Evolutionary conservation across 2,329 filamentous ascomycete species (phyloP).

Genomic region (Fusarium caatingaense): DNA sequence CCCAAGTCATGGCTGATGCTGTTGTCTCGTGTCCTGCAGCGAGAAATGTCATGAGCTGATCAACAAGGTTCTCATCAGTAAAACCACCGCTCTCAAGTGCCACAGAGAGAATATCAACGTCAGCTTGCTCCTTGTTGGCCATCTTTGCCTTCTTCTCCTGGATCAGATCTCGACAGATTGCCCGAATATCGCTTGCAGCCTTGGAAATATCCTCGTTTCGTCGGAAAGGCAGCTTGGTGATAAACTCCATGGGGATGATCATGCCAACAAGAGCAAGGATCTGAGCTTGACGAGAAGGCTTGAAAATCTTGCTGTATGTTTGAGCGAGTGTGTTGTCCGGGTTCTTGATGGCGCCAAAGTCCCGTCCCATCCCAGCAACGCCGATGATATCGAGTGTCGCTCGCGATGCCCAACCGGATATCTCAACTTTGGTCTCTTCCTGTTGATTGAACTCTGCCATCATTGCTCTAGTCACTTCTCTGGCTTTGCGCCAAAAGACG

Average conservation of each 20-base stretch:
- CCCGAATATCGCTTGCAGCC: slow-evolving; percentile 70
- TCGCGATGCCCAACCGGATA: slow-evolving; percentile 72
- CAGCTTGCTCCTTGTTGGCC: slow-evolving; percentile 60
- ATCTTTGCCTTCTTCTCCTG: slow-evolving; percentile 71
- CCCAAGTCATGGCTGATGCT: slow-evolving; percentile 80
- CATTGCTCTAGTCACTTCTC: slow-evolving; percentile 74
- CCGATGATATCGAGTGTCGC: slow-evolving; percentile 82
- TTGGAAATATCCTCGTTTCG: slow-evolving; percentile 73
- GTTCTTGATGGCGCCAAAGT: slow-evolving; percentile 74
- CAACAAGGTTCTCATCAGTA: slow-evolving; percentile 81
- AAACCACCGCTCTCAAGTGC: slow-evolving; percentile 82
- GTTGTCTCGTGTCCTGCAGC: slow-evolving; percentile 87
- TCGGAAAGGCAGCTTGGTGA: slow-evolving; percentile 73
- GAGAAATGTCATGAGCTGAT: slow-evolving; percentile 92
- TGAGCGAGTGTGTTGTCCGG: slow-evolving; percentile 68
- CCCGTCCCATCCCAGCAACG: slow-evolving; percentile 74
- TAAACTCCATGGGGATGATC: slow-evolving; percentile 72
- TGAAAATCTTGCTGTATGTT: slow-evolving; percentile 68
- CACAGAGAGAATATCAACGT: slow-evolving; percentile 82
- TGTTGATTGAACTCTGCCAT: slow-evolving; percentile 51
- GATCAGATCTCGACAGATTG: slow-evolving; percentile 76
- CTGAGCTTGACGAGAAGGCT: slow-evolving; percentile 62
- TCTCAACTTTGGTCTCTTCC: slow-evolving; percentile 62
- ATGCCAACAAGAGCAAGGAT: slow-evolving; percentile 68
- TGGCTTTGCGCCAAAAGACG: slow-evolving; percentile 82